phyloP scores from a whole-genome alignment of 176 grass and related monocot species.

The Aegilops umbellulata region DNA sequence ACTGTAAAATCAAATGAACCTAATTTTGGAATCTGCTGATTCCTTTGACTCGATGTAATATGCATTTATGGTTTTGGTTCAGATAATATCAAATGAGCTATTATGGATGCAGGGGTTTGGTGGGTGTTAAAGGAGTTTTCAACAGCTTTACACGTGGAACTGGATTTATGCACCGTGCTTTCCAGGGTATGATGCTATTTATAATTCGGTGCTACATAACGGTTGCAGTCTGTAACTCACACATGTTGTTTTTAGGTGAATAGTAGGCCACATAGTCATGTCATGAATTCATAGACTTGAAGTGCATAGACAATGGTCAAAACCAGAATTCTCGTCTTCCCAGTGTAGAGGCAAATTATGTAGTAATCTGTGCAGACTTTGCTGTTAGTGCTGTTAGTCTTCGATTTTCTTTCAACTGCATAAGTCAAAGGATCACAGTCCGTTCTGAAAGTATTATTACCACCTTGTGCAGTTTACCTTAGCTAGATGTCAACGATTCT shows the following conservation, averaged over 20 bases:
- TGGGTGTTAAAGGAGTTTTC: slow-evolving; percentile 94
- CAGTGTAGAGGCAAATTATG: background rate
- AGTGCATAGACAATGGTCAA: background rate
- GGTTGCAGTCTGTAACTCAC: slow-evolving; percentile 7
- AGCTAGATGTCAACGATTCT: slow-evolving; percentile 6
- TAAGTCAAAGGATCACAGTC: slow-evolving; percentile 16
- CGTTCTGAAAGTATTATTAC: background rate
- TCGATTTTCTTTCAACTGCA: background rate
- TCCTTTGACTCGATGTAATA: slow-evolving; percentile 1
- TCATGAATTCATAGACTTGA: background rate
- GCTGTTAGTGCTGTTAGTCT: background rate
- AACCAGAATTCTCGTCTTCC: background rate
- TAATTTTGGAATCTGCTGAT: slow-evolving; percentile 1
- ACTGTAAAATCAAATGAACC: background rate
- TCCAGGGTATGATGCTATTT: slow-evolving; percentile 64
- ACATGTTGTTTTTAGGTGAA: background rate
- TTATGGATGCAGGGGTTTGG: slow-evolving; percentile 79
- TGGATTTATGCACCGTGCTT: slow-evolving; percentile 99
- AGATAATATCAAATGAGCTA: slow-evolving; percentile 28
- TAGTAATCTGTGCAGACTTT: background rate
- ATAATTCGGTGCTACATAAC: slow-evolving; percentile 9
- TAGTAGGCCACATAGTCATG: background rate
- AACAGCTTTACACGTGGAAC: slow-evolving; percentile 94
- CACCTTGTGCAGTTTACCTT: background rate
- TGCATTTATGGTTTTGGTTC: background rate